Evolutionary conservation across 306 rosid genomes (phyloP).

Genomic region (Fagus sylvatica): DNA sequence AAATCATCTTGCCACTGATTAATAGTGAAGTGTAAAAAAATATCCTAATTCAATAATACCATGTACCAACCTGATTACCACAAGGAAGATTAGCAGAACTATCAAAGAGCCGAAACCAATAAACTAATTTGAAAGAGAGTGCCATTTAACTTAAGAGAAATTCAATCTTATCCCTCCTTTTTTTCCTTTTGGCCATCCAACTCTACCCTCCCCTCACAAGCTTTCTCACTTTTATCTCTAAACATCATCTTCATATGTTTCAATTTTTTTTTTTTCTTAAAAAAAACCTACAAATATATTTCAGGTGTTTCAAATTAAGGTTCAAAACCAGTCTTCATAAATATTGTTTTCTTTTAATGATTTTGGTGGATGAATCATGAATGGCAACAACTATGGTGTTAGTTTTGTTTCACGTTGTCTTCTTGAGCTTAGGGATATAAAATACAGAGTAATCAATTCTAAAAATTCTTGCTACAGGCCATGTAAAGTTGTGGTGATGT

Average conservation of each 20-base stretch:
- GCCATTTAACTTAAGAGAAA: background rate
- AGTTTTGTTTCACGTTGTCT: background rate
- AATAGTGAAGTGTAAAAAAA: background rate
- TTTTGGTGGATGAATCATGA: background rate
- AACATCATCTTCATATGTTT: background rate
- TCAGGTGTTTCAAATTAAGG: background rate
- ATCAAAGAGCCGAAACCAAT: background rate
- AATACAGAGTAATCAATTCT: background rate
- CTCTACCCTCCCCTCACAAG: background rate
- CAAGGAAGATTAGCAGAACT: background rate
- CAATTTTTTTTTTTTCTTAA: too few species aligned
- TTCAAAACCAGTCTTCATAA: background rate
- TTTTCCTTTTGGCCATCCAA: constrained; percentile 3
- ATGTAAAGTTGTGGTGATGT: background rate
- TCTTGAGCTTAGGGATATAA: background rate
- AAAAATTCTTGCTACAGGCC: background rate
- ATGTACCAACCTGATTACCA: background rate
- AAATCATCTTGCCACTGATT: background rate
- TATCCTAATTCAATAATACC: background rate
- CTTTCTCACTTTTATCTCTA: background rate
- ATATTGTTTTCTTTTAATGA: background rate
- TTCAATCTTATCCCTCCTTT: background rate
- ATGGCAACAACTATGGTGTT: background rate
- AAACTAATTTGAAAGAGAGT: background rate
- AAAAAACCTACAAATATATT: background rate